These are phyloP conservation scores for Tolypocladium album DNA, from an alignment of 2,329 filamentous ascomycete species.

Conservation along the genomic window DNA sequence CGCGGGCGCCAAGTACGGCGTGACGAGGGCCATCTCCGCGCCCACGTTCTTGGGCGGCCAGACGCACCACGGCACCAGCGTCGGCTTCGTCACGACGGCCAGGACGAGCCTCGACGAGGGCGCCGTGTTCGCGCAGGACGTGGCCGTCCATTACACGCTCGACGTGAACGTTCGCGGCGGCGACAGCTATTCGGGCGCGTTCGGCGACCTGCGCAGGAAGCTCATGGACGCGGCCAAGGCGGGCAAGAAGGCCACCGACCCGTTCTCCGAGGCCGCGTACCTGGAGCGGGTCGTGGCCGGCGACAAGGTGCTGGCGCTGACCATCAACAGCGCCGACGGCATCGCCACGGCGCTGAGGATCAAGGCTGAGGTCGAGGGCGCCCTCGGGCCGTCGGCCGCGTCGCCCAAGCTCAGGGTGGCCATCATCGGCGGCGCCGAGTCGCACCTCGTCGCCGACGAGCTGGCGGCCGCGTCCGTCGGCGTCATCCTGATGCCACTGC, in stretches of 20 bases:
- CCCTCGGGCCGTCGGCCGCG: constrained; percentile 10
- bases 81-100: constrained; percentile 44
- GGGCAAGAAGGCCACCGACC: constrained; percentile 23
- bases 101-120: constrained; percentile 32
- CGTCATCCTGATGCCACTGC: constrained; percentile 49
- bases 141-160: constrained; percentile 49
- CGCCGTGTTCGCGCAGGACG: constrained; percentile 43
- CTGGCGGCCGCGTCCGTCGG: constrained; percentile 45
- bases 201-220: constrained; percentile 40
- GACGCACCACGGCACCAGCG: constrained; percentile 45
- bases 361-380: constrained; percentile 43
- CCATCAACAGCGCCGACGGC: constrained; percentile 50
- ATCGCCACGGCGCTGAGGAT: constrained; percentile 49
- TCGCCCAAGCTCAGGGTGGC: constrained; percentile 35
- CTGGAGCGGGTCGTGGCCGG: constrained; percentile 44
- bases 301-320: constrained; percentile 43
- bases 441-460: constrained; percentile 46
- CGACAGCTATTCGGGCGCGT: constrained; percentile 42
- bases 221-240: constrained; percentile 38
- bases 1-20: constrained; percentile 41
- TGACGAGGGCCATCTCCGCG: constrained; percentile 48
- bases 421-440: constrained; percentile 53
- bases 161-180: constrained; percentile 24
- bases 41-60: constrained; percentile 31
- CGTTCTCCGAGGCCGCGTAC: constrained; percentile 37